phyloP scores from a whole-genome alignment of 169 alveolate species.

The Plasmodium vinckei region DNA sequence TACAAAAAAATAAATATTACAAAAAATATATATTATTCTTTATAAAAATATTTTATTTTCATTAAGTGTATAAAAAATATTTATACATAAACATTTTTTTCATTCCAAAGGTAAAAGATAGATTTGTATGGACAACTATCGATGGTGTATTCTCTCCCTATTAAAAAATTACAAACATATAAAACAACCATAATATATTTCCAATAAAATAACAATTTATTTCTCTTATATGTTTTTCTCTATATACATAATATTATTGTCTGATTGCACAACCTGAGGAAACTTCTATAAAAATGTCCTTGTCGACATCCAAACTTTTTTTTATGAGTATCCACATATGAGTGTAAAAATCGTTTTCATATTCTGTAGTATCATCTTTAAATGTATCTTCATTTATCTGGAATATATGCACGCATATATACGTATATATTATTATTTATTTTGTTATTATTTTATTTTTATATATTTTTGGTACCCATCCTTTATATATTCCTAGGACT shows the following conservation, averaged over 20 bases:
- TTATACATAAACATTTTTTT: slow-evolving; percentile 63
- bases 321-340: slow-evolving; percentile 76
- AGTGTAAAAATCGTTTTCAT: slow-evolving; percentile 33
- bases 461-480: slow-evolving; percentile 27
- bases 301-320: slow-evolving; percentile 63
- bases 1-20: neutral
- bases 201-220: too few relatives aligned
- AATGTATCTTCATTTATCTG: slow-evolving; percentile 26
- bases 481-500: slow-evolving; percentile 6
- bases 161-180: neutral
- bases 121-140: slow-evolving; percentile 58
- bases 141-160: slow-evolving; percentile 63
- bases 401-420: neutral
- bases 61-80: neutral
- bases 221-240: neutral
- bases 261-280: slow-evolving; percentile 40
- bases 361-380: slow-evolving; percentile 18
- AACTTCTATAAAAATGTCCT: slow-evolving; percentile 72
- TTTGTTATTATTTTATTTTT: neutral
- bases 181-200: neutral
- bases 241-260: neutral
- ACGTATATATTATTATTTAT: neutral
- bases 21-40: neutral
- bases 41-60: neutral
- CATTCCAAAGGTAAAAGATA: slow-evolving; percentile 70